phyloP scores from a whole-genome alignment of 1,284 basidiomycete species.

The Thelephora terrestris region DNA sequence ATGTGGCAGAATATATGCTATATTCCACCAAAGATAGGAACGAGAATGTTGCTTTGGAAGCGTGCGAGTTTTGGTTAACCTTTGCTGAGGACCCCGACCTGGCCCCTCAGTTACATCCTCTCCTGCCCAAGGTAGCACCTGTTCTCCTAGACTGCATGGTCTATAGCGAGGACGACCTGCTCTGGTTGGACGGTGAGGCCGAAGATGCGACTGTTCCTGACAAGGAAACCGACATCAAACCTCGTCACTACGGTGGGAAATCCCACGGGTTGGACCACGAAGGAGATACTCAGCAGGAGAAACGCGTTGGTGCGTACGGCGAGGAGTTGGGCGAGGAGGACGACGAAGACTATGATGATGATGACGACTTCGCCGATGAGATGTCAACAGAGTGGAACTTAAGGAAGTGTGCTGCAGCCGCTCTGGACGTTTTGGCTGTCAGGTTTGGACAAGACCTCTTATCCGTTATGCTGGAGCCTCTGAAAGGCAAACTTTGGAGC shows the following conservation, averaged over 20 bases:
- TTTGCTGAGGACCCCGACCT: slow-evolving; percentile 94
- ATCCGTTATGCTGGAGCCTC: slow-evolving; percentile 78
- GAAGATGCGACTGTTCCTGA: slow-evolving; percentile 89
- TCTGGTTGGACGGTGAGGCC: slow-evolving; percentile 90
- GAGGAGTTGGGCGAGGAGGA: slow-evolving; percentile 56
- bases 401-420: slow-evolving; percentile 96
- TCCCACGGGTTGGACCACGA: slow-evolving; percentile 79
- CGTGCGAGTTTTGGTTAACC: slow-evolving; percentile 99
- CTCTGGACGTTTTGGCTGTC: slow-evolving; percentile 93
- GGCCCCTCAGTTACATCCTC: slow-evolving; percentile 74
- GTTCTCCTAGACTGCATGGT: slow-evolving; percentile 95
- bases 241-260: slow-evolving; percentile 82
- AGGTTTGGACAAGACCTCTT: slow-evolving; percentile 83
- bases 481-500: slow-evolving; percentile 94
- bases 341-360: slow-evolving; percentile 81
- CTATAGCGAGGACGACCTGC: slow-evolving; percentile 93
- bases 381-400: slow-evolving; percentile 99
- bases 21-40: slow-evolving; percentile 97
- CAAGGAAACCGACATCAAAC: slow-evolving; percentile 93
- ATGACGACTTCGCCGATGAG: slow-evolving; percentile 92
- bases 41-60: slow-evolving; percentile 90
- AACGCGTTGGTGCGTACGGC: slow-evolving; percentile 54
- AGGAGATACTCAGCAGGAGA: slow-evolving; percentile 34
- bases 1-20: slow-evolving; percentile 98
- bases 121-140: slow-evolving; percentile 84